Evolutionary conservation across 176 grass and related monocot genomes (phyloP).

Genomic region (Rhipidocladum racemiflorum): DNA sequence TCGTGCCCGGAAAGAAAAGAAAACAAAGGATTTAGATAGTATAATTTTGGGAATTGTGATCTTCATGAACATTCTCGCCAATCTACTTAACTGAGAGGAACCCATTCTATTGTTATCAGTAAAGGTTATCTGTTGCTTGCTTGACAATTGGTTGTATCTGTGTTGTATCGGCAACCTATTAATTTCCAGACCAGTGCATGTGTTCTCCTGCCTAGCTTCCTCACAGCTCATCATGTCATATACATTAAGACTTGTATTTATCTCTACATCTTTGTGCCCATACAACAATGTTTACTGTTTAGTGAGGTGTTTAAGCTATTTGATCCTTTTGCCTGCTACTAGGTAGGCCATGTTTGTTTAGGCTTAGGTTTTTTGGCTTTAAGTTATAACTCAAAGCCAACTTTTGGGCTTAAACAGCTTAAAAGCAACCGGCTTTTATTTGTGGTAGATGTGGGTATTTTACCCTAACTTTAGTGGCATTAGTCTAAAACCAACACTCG

Average conservation of each 20-base stretch:
- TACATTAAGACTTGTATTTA: not conserved
- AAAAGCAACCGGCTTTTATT: too few species aligned
- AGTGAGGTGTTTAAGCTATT: not conserved
- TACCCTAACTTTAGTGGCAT: too few species aligned
- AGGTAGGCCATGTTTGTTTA: too few species aligned
- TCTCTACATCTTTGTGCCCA: not conserved
- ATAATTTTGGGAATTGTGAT: not conserved
- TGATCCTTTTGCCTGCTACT: not conserved
- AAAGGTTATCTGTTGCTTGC: not conserved
- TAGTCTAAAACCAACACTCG: too few species aligned
- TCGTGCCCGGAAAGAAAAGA: too few species aligned
- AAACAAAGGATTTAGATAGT: too few species aligned
- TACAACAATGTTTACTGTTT: not conserved
- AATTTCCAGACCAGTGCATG: not conserved
- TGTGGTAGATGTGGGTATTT: too few species aligned
- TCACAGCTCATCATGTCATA: not conserved
- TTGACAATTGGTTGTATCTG: not conserved
- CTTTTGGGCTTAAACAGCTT: too few species aligned
- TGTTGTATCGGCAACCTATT: not conserved
- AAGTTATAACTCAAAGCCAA: too few species aligned
- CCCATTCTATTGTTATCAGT: not conserved
- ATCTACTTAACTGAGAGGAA: not conserved
- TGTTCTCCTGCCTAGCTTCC: not conserved
- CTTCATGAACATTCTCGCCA: not conserved
- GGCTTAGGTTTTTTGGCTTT: too few species aligned